These are phyloP conservation scores for Populus hybrid DNA, from an alignment of 441 rosid species.

Conservation along the genomic window DNA sequence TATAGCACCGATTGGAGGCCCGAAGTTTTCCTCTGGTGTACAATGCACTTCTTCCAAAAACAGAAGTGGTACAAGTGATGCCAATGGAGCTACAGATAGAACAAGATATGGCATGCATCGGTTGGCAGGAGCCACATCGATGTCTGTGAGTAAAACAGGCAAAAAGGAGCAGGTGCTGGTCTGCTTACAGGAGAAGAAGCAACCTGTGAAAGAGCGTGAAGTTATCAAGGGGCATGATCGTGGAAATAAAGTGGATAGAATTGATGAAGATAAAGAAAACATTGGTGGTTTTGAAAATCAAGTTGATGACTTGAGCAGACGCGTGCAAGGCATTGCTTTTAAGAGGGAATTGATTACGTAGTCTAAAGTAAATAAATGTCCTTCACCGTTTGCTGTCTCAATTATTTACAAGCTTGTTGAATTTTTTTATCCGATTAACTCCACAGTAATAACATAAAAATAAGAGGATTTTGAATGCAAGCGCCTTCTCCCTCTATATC, in stretches of 20 bases:
- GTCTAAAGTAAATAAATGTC: neutral
- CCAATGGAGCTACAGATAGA: constrained; percentile 16
- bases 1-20: constrained; percentile 18
- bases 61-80: neutral
- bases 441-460: neutral
- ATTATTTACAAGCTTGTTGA: neutral
- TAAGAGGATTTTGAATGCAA: neutral
- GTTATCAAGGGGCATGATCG: neutral
- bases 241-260: neutral
- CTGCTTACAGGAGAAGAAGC: constrained; percentile 14
- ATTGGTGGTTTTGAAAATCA: constrained; percentile 20
- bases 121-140: constrained; percentile 5
- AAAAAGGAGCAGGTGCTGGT: constrained; percentile 2
- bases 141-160: constrained; percentile 1
- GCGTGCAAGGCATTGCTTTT: constrained; percentile 25
- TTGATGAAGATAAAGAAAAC: constrained; percentile 29
- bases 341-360: neutral
- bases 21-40: constrained; percentile 24
- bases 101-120: constrained; percentile 20
- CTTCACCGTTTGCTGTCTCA: neutral
- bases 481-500: neutral
- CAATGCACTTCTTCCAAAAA: constrained; percentile 8
- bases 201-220: constrained; percentile 7
- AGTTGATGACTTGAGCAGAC: constrained; percentile 25
- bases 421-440: neutral